These are phyloP conservation scores for Xylaria sp. DNA, from an alignment of 2,329 filamentous ascomycete species.

Conservation along the genomic window DNA sequence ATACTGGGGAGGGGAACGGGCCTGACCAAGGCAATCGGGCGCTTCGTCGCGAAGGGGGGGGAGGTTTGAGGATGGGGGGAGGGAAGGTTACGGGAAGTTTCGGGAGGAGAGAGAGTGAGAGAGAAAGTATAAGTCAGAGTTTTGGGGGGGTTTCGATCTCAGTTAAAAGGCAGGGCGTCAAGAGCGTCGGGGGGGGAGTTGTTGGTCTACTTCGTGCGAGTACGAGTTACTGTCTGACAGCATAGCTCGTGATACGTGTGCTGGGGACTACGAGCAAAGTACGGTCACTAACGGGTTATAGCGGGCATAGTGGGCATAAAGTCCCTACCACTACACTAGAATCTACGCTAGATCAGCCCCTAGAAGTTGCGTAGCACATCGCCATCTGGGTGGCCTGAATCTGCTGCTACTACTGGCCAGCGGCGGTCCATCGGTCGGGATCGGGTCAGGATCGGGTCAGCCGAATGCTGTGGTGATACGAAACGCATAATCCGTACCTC, in stretches of 20 bases:
- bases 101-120: background rate
- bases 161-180: background rate
- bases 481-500: background rate
- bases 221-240: background rate
- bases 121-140: background rate
- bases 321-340: background rate
- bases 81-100: background rate
- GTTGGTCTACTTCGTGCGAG: background rate
- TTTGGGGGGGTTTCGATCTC: background rate
- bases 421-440: background rate
- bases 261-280: background rate
- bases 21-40: slow-evolving; percentile 97
- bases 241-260: background rate
- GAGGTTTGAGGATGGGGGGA: background rate
- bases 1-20: slow-evolving; percentile 52
- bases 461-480: background rate
- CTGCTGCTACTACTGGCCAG: background rate
- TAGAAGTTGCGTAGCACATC: background rate
- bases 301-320: background rate
- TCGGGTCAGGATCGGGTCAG: background rate
- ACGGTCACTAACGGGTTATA: background rate
- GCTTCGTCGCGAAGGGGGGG: slow-evolving; percentile 66
- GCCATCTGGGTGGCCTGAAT: background rate
- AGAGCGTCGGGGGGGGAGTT: background rate
- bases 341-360: background rate